Evolutionary conservation across 2,329 filamentous ascomycete genomes (phyloP), one percentile per base, ranked within the genome.

Genomic region (Phoma sp.): DNA sequence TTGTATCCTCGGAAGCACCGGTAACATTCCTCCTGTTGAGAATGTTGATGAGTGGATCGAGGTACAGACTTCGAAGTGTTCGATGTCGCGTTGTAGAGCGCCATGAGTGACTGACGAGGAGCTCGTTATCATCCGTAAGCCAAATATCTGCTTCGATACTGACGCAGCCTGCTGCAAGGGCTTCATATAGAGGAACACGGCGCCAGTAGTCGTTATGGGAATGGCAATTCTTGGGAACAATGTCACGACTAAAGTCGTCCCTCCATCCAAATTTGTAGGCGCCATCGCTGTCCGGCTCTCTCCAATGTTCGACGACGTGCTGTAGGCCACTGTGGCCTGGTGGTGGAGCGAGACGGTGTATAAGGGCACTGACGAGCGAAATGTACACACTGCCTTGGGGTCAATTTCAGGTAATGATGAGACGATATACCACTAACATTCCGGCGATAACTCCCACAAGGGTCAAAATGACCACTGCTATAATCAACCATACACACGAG

Each of bases 191-290:
- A 4, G 76, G 77, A 1, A 78, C 67, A 14, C 61, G 58, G 10
- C 76, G 72, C 71, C 72, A 76, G 66, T 79, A 78, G 48, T 78
- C 76, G 47, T 79, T 78, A 60, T 79, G 77, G 1, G 76, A 78
- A 57, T 78, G 76, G 43, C 65, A 69, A 23, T 60, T 61, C 42
- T 75, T 74, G 0, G 74, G 72, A 1, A 71, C 58, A 15, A 77
- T 71, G 42, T 73, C 70, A 42, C 72, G 65, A 30, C 72, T 76
- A 57, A 77, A 71, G 48, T 76, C 70, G 7, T 75, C 71, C 20
- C 66, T 67, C 66, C 74, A 77, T 14, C 64, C 52, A 25, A 64
- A 67, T 15, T 57, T 42, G 20, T 58, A 64, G 1, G 64, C 51
- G 14, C 59, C 63, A 11, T 59, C 55, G 4, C 33, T 33, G 21